Evolutionary conservation across 164 flowering plant species (phyloP), one percentile per base, ranked within the genome.

Genomic region (Liquidambar formosana): DNA sequence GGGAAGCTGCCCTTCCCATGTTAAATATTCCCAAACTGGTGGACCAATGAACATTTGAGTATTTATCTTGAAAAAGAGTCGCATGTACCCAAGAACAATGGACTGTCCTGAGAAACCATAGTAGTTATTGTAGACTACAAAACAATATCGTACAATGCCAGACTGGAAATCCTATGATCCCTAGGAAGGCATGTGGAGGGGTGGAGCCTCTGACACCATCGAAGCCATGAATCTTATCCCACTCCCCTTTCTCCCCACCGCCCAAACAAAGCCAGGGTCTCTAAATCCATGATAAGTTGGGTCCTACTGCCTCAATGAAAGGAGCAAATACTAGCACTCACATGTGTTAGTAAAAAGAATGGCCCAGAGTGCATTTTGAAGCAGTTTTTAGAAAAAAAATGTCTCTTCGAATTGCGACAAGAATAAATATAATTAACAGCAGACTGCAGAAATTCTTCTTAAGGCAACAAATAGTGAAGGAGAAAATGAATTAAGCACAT

Each of bases 81-180:
- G 6, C 41, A 33, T 33, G 41, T 33, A 6, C 41, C 41, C 41
- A 2, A 33, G 41, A 33, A 6, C 41, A 33, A 33, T 33, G 41
- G 41, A 33, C 41, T 33, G 41, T 33, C 41, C 41, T 33, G 41
- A 33, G 41, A 33, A 6, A 11, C 18, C 15, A 12, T 19, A 4
- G 5, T 54, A 54, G 26, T 22, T 0, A 54, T 22, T 54, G 25
- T 12, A 10, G 57, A 19, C 57, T 54, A 22, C 16, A 54, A 22
- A 54, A 54, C 25, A 54, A 21, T 59, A 43, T 21, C 44, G 67
- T 52, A 61, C 66, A 10, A 26, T 63, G 72, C 68, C 76, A 73
- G 76, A 73, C 76, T 73, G 76, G 76, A 71, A n/a, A 57, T 64
- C 27, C 68, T 62, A 57, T 49, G 71, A 68, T 14, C 64, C 68